Percentiles rank a stretch among this genome's conserved stretches.
phyloP scores from a whole-genome alignment of 169 alveolate genomes.

The Plasmodium reichenowi region DNA sequence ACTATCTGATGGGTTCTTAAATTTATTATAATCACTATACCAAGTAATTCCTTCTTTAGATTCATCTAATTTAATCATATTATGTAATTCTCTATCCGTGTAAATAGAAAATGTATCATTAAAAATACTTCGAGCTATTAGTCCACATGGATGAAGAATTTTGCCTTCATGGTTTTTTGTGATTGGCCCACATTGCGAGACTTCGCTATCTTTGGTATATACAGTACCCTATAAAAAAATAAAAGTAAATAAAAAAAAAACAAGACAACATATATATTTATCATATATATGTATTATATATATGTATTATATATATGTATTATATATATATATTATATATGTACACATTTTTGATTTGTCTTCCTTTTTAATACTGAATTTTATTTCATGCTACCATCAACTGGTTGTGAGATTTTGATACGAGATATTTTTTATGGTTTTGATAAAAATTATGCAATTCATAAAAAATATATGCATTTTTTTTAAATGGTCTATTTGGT shows the following conservation, averaged over 20 bases:
- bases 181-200: conserved; percentile 79
- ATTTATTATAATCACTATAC: conserved; percentile 78
- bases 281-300: background rate
- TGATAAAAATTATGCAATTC: conserved; percentile 83
- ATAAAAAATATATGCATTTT: conserved; percentile 76
- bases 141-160: conserved; percentile 85
- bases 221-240: conserved; percentile 75
- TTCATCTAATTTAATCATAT: conserved; percentile 82
- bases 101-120: conserved; percentile 81
- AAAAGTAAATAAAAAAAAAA: background rate
- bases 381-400: conserved; percentile 61
- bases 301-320: too few species aligned
- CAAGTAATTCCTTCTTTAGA: conserved; percentile 82
- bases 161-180: conserved; percentile 78
- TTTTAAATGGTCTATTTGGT: conserved; percentile 70
- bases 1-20: conserved; percentile 77
- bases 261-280: background rate
- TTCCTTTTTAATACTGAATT: too few species aligned
- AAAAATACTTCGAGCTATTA: conserved; percentile 82
- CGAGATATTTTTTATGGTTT: conserved; percentile 80
- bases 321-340: too few species aligned
- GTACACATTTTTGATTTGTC: too few species aligned
- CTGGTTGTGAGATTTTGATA: conserved; percentile 82
- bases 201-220: conserved; percentile 24
- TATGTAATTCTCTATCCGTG: conserved; percentile 54